A percentile compares a stretch with the other conserved stretches of the same genome.
Conservation (phyloP, 148 eudicot genomes). For the Vaccinium corymbosum region DNA sequence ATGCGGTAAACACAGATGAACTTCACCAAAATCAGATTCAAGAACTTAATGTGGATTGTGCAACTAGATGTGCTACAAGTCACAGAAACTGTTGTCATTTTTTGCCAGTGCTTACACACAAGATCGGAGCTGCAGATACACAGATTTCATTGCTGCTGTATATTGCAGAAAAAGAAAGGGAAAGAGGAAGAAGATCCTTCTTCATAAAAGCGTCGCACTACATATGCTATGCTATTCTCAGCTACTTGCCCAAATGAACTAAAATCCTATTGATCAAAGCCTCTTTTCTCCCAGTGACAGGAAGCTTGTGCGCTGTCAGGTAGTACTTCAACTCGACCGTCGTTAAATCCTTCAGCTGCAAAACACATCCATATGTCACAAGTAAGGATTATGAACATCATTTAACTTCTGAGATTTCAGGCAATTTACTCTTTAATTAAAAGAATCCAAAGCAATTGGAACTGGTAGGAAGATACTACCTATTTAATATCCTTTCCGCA, state of each 20-base stretch:
- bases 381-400: neutral
- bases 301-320: constrained; percentile 61
- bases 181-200: neutral
- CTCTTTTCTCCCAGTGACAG: constrained; percentile 76
- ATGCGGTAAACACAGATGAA: neutral
- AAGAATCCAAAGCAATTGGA: neutral
- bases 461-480: neutral
- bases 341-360: constrained; percentile 82
- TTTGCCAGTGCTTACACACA: neutral
- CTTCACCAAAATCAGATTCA: neutral
- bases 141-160: neutral
- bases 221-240: neutral
- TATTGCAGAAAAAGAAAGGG: neutral
- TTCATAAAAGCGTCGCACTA: neutral
- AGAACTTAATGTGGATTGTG: neutral
- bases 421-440: neutral
- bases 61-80: neutral
- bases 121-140: neutral
- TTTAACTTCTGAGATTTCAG: neutral
- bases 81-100: neutral
- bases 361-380: neutral
- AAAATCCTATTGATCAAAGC: constrained; percentile 73
- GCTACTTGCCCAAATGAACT: constrained; percentile 73
- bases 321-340: constrained; percentile 70
- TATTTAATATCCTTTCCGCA: neutral